Evolutionary conservation across 2,329 filamentous ascomycete genomes (phyloP).

Genomic region (Arachnomyces sp.): DNA sequence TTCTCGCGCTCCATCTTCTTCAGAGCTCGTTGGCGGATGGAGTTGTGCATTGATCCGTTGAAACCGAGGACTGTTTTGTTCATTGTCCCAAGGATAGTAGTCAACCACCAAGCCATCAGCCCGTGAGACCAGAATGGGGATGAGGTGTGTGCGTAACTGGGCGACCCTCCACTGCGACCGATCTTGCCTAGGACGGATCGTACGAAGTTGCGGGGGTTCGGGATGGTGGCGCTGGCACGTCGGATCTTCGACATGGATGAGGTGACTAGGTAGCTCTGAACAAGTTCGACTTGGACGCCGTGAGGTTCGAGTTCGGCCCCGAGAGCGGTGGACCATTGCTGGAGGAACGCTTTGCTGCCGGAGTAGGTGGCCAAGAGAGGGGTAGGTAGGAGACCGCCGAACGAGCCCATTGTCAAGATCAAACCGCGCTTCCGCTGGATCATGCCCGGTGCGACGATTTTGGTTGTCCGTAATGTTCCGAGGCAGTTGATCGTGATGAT

Average conservation of each 20-base stretch:
- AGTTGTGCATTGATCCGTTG: constrained; percentile 67
- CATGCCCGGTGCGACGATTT: constrained; percentile 77
- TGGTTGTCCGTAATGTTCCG: constrained; percentile 80
- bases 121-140: constrained; percentile 92
- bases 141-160: constrained; percentile 71
- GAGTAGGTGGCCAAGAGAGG: constrained; percentile 93
- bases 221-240: constrained; percentile 66
- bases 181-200: constrained; percentile 69
- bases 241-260: constrained; percentile 96
- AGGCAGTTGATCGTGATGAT: constrained; percentile 95
- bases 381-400: constrained; percentile 85
- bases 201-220: constrained; percentile 76
- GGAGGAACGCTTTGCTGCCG: constrained; percentile 94
- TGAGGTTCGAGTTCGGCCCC: constrained; percentile 71
- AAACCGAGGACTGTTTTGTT: constrained; percentile 48
- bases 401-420: constrained; percentile 94
- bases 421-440: constrained; percentile 74
- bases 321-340: constrained; percentile 87
- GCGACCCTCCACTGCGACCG: constrained; percentile 66
- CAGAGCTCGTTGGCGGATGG: constrained; percentile 73
- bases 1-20: constrained; percentile 79
- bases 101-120: constrained; percentile 74
- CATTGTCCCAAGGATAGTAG: constrained; percentile 51
- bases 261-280: constrained; percentile 86
- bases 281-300: constrained; percentile 81